These are phyloP conservation scores for Ceratocystis albifundus DNA, from an alignment of 2,329 filamentous ascomycete species.

Conservation along the genomic window DNA sequence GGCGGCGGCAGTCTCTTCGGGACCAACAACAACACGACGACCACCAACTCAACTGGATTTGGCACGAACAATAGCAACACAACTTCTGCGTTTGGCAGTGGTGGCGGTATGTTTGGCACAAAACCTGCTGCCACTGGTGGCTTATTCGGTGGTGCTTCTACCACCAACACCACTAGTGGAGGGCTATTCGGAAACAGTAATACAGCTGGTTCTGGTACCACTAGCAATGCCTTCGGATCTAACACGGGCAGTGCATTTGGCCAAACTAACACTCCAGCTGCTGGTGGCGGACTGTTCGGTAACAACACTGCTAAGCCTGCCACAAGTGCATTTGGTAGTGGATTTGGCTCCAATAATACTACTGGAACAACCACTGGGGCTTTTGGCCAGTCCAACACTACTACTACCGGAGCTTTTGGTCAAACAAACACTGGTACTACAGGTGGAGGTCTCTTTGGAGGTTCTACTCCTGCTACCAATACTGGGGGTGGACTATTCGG, in stretches of 20 bases:
- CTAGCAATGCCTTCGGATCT: conserved; percentile 24
- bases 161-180: conserved; percentile 25
- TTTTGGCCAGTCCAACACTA: conserved; percentile 29
- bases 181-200: conserved; percentile 30
- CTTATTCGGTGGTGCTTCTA: conserved; percentile 34
- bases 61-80: conserved; percentile 27
- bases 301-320: conserved; percentile 27
- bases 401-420: conserved; percentile 26
- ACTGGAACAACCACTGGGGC: conserved; percentile 23
- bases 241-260: conserved; percentile 27
- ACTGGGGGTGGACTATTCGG: conserved; percentile 39
- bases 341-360: conserved; percentile 36
- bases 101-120: conserved; percentile 33
- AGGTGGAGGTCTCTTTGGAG: conserved; percentile 21
- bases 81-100: conserved; percentile 25
- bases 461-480: conserved; percentile 20
- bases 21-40: conserved; percentile 26
- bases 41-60: conserved; percentile 25
- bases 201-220: conserved; percentile 23
- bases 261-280: conserved; percentile 30
- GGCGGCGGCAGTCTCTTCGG: conserved; percentile 34
- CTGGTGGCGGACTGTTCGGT: conserved; percentile 28
- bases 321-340: conserved; percentile 31
- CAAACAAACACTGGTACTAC: conserved; percentile 27
- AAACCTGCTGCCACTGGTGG: conserved; percentile 28